Base-by-base conservation (phyloP, 1,284 basidiomycete species). In the Pascua guehoae region DNA sequence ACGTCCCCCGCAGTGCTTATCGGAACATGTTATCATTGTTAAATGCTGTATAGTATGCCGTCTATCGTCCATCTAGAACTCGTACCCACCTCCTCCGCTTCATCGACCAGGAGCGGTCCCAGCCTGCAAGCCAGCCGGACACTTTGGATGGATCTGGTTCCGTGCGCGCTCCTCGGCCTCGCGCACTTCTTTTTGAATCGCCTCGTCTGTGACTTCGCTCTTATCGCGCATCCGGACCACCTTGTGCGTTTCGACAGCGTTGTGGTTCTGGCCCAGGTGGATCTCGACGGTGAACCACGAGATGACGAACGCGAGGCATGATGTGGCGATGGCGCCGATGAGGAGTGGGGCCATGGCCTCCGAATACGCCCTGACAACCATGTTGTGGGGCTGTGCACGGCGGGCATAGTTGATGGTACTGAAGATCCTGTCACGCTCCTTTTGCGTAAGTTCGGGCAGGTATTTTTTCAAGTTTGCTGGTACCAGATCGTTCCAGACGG, bases 401-500 rank as follows among this genome's bases (percentile, higher is more conserved):
- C 67, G 56, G 4, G 72, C 73, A 12, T 66, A 60, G 24, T 53
- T 42, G 41, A 72, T 69, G 38, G 49, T 59, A 15, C 69, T 69
- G 49, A 70, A 72, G 49, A 75, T 71, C 14, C 56, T 65, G 12
- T 57, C 61, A 18, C 63, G 56, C 48, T 62, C 58, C 14, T 60
- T 68, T 12, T 65, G 50, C 53, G 68, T 70, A 49, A 65, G 53
- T 4, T 56, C 51, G 49, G 65, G 66, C 10, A 72, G 56, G 50
- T 72, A 65, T 53, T 67, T 62, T 10, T 61, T 56, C 32, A 72
- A 56, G 16, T 62, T 51, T 49, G 49, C 54, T 1, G 66, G 68
- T 5, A 76, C 60, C 18, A 58, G 57, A 12, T 66, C 47, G 16
- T 65, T 68, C 76, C 76, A 77, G 32, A 76, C 61, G 5, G 70